These are phyloP conservation scores for Leishmania mexicana DNA, from an alignment of 208 protist genomes.

Conservation along the genomic window DNA sequence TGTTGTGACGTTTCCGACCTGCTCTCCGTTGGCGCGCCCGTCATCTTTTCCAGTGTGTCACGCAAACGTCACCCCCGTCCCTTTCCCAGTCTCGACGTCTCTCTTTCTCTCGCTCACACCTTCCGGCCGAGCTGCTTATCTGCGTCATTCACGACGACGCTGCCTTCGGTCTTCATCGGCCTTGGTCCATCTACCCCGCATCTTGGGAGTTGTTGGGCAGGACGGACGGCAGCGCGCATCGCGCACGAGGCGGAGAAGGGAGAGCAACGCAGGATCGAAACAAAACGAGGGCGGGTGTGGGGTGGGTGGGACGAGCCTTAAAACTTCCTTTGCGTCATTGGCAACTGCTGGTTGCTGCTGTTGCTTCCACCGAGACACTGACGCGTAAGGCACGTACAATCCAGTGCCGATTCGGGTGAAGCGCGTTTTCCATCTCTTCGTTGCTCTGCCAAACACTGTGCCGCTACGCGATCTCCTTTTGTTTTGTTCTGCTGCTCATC, in stretches of 20 bases:
- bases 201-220: neutral
- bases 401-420: neutral
- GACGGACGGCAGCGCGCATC: neutral
- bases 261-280: neutral
- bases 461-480: neutral
- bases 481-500: neutral
- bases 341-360: neutral
- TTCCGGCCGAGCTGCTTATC: neutral
- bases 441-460: neutral
- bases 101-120: conserved; percentile 3
- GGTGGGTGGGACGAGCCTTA: neutral
- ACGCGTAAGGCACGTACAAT: neutral
- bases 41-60: neutral
- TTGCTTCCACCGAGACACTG: neutral
- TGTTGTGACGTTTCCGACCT: no score
- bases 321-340: neutral
- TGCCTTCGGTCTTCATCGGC: neutral
- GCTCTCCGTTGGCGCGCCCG: neutral
- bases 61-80: neutral
- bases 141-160: neutral
- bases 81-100: neutral
- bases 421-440: neutral
- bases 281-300: neutral
- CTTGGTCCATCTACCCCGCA: neutral
- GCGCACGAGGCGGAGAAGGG: neutral